Percentiles rank a stretch among this genome's conserved stretches.
Conservation (phyloP, 148 eudicot species). For the Fagopyrum tataricum region DNA sequence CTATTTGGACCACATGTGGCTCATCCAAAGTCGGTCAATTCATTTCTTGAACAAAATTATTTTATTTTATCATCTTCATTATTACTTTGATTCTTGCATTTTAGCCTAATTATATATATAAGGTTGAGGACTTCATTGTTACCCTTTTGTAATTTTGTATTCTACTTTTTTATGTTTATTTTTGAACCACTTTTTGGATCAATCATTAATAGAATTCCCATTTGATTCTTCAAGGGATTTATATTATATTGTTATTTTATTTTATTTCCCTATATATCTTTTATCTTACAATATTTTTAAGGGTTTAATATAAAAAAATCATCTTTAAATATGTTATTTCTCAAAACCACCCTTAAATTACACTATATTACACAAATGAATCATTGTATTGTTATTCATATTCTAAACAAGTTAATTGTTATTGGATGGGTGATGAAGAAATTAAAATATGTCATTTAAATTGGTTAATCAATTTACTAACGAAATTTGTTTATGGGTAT, state of each 20-base stretch:
- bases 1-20: slow-evolving; percentile 8
- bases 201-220: background rate
- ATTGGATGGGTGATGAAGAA: no score
- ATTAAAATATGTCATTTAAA: no score
- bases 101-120: slow-evolving; percentile 2
- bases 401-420: no score
- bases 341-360: no score
- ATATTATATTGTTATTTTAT: background rate
- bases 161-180: background rate
- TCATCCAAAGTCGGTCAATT: slow-evolving; percentile 11
- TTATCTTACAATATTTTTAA: no score
- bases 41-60: slow-evolving; percentile 7
- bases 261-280: no score
- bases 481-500: no score
- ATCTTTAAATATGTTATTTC: no score
- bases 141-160: background rate
- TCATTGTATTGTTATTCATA: no score
- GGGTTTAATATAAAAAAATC: no score
- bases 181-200: background rate
- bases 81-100: background rate
- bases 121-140: background rate
- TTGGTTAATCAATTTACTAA: no score
- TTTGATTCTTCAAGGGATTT: background rate
- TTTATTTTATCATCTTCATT: background rate
- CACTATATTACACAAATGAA: no score